phyloP scores from a whole-genome alignment of 2,329 filamentous ascomycete species.

The Escovopsis weberi region DNA sequence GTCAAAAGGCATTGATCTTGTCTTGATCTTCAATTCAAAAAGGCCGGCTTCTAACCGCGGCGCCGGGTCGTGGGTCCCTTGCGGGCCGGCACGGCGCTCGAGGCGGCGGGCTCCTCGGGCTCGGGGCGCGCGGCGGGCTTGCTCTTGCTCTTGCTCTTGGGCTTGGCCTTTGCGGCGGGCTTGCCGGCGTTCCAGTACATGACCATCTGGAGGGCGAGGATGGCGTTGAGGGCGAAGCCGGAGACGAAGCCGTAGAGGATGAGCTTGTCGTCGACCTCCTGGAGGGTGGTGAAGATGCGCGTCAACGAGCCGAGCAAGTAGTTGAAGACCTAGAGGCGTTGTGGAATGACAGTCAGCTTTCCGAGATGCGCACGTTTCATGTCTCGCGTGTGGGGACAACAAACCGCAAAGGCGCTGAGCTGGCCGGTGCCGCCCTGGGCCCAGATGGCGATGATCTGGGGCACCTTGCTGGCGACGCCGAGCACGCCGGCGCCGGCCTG shows the following conservation, averaged over 20 bases:
- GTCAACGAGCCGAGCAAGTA: constrained; percentile 86
- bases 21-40: background rate
- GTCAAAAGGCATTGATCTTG: no score
- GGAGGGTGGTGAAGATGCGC: constrained; percentile 92
- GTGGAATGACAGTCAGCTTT: background rate
- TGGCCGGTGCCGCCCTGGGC: constrained; percentile 81
- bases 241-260: constrained; percentile 92
- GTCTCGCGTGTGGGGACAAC: background rate
- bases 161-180: constrained; percentile 32
- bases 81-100: constrained; percentile 19
- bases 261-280: constrained; percentile 92
- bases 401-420: constrained; percentile 84
- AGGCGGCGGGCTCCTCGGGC: constrained; percentile 11
- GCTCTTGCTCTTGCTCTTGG: constrained; percentile 23
- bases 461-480: constrained; percentile 79
- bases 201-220: constrained; percentile 80
- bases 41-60: constrained; percentile 19
- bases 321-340: constrained; percentile 68
- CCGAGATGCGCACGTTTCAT: no score
- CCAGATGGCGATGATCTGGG: constrained; percentile 82
- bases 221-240: constrained; percentile 75
- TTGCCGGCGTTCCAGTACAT: constrained; percentile 75
- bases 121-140: constrained; percentile 1
- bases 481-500: constrained; percentile 75
- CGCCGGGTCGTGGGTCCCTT: constrained; percentile 30